Base-by-base conservation (phyloP, 805 yeast genomes). In the Saccharomycopsis sp. region DNA sequence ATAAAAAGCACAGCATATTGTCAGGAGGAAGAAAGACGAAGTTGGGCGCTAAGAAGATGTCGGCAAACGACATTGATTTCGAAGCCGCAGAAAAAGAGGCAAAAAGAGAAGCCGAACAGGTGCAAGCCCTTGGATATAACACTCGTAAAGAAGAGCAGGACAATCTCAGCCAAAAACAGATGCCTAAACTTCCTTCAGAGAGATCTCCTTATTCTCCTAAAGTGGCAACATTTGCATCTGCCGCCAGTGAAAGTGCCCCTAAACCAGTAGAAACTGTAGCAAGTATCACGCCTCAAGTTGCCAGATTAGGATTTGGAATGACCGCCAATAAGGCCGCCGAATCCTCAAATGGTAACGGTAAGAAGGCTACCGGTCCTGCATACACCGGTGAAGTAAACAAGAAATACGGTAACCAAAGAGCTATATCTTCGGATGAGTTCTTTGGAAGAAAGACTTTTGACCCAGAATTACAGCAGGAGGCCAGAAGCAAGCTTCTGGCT, bases 371-470 rank as follows among this genome's bases (percentile, higher is more conserved):
- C 44, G 85, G 82, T 51, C 82, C 80, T 57, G 78, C 78, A 65
- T 87, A 87, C 69, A 83, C 90, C 1, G 94, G 94, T 42, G 85
- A 85, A 64, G 87, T 87, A 34, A 83, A 82, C 44, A 78, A 76
- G 67, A 89, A 90, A 74, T 94, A 81, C 69, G 97, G 97, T 58
- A 76, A 75, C 47, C 97, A 92, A 70, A 93, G 89, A 79, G 97
- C 92, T 53, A 94, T 94, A 63, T 94, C 98, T 0, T 92, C 97
- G 1, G 98, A 94, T 73, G 96, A 92, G 74, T 83, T 82, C 67
- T 94, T 94, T 72, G 97, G 97, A 19, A 85, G 96, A 68, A 93
- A 92, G 50, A 75, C 84, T 24, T 89, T 81, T 68, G 97, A 90
- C 67, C 87, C 87, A 64, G 78, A 77, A 1, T 88, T 89, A 47